Evolutionary conservation across 148 eudicot species (phyloP).

Genomic region (Chenopodium album): DNA sequence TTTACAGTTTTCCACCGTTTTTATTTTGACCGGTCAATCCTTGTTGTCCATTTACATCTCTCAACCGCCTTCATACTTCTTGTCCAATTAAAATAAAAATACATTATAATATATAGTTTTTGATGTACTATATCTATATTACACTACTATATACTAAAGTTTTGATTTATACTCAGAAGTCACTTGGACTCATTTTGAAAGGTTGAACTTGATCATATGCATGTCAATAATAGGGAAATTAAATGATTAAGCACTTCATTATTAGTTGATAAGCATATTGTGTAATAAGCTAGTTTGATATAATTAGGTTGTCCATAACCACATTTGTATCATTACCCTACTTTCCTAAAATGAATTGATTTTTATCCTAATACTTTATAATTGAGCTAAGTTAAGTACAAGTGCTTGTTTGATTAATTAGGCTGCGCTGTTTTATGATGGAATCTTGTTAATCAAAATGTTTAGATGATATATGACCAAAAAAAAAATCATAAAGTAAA

Average conservation of each 20-base stretch:
- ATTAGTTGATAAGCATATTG: neutral
- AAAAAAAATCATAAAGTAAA: no score
- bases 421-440: neutral
- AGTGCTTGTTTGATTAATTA: no score
- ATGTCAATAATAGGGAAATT: conserved; percentile 4
- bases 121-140: neutral
- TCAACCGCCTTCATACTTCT: conserved; percentile 3
- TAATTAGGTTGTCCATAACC: neutral
- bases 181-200: neutral
- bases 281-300: neutral
- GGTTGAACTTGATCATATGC: neutral
- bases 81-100: neutral
- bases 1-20: conserved; percentile 9
- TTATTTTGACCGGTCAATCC: conserved; percentile 4
- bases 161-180: neutral
- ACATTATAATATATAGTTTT: neutral
- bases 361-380: no score
- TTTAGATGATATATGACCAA: no score
- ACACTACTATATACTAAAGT: no score
- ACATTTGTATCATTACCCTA: neutral
- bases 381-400: no score
- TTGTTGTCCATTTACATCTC: neutral
- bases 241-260: neutral
- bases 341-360: neutral
- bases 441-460: no score